Evolutionary conservation across 805 yeast genomes (phyloP).

Genomic region (Ogataea philodendri): DNA sequence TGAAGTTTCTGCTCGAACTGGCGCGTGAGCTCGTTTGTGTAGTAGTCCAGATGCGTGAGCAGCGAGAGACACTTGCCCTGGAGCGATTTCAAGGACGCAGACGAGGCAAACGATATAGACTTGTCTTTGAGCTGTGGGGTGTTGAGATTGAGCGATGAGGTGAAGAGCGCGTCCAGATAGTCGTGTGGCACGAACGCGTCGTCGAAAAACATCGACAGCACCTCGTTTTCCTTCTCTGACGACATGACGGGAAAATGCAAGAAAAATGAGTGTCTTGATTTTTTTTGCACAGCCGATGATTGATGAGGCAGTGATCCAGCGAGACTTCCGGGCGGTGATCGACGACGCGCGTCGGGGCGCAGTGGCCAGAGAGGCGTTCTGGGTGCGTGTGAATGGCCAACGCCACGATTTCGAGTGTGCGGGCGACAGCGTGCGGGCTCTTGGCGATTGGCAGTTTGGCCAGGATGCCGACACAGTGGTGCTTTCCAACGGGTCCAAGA

Average conservation of each 20-base stretch:
- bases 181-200: conserved; percentile 62
- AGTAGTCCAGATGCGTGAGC: conserved; percentile 58
- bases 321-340: conserved; percentile 19
- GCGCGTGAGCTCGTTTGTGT: conserved; percentile 55
- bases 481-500: neutral
- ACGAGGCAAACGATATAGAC: conserved; percentile 33
- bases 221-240: conserved; percentile 35
- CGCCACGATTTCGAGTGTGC: conserved; percentile 6
- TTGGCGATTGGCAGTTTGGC: conserved; percentile 3
- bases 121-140: conserved; percentile 17
- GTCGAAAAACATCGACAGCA: conserved; percentile 67
- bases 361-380: conserved; percentile 15
- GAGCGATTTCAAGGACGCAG: conserved; percentile 37
- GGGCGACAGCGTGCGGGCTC: neutral
- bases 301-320: conserved; percentile 16
- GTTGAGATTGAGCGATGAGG: conserved; percentile 35
- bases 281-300: conserved; percentile 11
- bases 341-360: conserved; percentile 14
- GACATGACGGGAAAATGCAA: conserved; percentile 1
- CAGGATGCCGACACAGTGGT: neutral
- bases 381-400: conserved; percentile 16
- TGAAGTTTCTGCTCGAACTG: conserved; percentile 52
- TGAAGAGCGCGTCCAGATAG: conserved; percentile 61
- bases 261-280: neutral
- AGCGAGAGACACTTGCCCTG: conserved; percentile 50